Evolutionary conservation across 192 early-diverging fungal species (phyloP), one percentile per base, ranked within the genome.

Genomic region (Rhizoclosmatium globosum): DNA sequence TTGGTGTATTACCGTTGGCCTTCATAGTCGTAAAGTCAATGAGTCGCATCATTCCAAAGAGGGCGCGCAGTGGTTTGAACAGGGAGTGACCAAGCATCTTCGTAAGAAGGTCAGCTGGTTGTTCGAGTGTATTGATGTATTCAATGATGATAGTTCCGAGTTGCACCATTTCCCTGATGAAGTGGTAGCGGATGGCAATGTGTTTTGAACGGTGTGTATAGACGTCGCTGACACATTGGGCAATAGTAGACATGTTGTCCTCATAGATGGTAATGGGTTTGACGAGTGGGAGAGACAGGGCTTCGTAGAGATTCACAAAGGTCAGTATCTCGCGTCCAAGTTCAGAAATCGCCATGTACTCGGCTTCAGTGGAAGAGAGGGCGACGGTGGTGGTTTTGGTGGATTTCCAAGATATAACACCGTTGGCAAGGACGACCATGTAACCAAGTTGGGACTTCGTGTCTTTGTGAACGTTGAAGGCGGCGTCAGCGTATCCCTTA

Each of bases 391-490:
- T 3, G 6, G 48, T 68, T 6, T 67, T 60, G 23, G 45, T 57
- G 7, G 75, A 77, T 68, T 67, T 67, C 75, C 75, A 77, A 47
- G n/a, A 56, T n/a, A 75, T 56, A 7, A 64, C 43, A 31, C n/a
- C 61, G 43, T 50, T 43, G 0, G 47, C 50, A 0, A 77, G 45
- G 15, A 68, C 46, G 31, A 68, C 50, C 4, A 56, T 4, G 41
- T 77, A 68, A 2, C 75, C 65, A 38, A 77, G 64, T 41, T 77
- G 75, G 15, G 75, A 77, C 0, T 58, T 71, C 1, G 48, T 9
- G 38, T 58, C 56, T 4, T 11, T 7, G 65, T 77, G 65, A 6
- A 50, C 43, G n/a, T 68, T 4, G 50, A 39, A 68, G 4, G 66
- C 61, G 1, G 75, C 75, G 42, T 77, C 75, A 1, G 65, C 62